Evolutionary conservation across 2,329 filamentous ascomycete genomes (phyloP), one percentile per base, ranked within the genome.

Genomic region (Fonsecaea multimorphosa): DNA sequence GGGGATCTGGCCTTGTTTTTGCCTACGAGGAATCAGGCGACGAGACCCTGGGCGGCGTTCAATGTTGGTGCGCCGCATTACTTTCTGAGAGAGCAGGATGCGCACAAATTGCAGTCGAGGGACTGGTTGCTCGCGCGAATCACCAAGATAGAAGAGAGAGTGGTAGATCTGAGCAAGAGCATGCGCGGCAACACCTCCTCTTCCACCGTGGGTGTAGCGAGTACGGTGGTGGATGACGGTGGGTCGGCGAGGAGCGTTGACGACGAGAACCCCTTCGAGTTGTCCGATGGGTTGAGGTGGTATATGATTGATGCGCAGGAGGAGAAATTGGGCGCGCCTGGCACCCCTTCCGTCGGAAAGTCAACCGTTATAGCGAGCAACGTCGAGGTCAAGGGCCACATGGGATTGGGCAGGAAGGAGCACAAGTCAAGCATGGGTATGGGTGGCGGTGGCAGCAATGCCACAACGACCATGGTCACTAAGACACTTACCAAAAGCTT

Each of bases 81-180:
- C 80, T 99, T 99, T 80, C 84, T 99, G 2, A 91, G 93, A 38
- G 95, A 99, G 77, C 91, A 96, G 76, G 94, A 98, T 72, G 85
- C 85, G 0, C 96, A 99, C 78, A 89, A 92, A 67, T 82, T 99
- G 5, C 87, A 89, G 32, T 89, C 88, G 55, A 87, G 94, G 38
- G 95, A 99, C 76, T 99, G 95, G 93, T 87, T 99, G n/a, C 89
- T 99, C 7, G 95, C 95, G 8, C 89, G 95, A 16, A 98, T 99
- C 65, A 89, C 89, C 12, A 92, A 92, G 70, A 88, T 98, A 24
- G 92, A 98, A 79, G 92, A 97, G 76, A 90, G 93, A 2, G 90
- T 98, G 2, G 95, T 99, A 0, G 93, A 99, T 76, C 82, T 98
- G 5, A 95, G 91, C 16, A 93, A 91, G 79, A 91, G 89, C 27